These are phyloP conservation scores for Globisporangium nunn DNA, from an alignment of 352 stramenopile genomes.

Conservation along the genomic window DNA sequence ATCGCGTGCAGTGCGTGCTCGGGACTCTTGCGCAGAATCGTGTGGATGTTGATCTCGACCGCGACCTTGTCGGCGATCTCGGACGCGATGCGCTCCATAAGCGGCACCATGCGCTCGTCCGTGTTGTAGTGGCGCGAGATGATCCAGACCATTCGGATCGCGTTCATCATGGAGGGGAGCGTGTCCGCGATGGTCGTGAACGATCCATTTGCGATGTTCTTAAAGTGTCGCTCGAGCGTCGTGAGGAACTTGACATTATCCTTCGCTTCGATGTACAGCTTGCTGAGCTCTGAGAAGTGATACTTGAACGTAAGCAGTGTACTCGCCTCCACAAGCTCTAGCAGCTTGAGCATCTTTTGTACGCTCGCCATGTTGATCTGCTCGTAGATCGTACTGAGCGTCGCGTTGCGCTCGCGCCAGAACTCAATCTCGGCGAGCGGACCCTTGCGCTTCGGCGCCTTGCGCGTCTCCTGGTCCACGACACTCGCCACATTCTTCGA, in stretches of 20 bases:
- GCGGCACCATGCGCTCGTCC: slow-evolving; percentile 93
- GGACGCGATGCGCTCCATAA: slow-evolving; percentile 94
- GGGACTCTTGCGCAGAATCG: slow-evolving; percentile 77
- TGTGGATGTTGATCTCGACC: slow-evolving; percentile 88
- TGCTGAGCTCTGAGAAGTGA: slow-evolving; percentile 92
- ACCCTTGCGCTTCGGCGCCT: slow-evolving; percentile 82
- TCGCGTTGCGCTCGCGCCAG: slow-evolving; percentile 92
- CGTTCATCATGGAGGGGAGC: slow-evolving; percentile 94
- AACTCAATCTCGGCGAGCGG: slow-evolving; percentile 95
- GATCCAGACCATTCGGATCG: slow-evolving; percentile 96
- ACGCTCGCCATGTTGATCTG: slow-evolving; percentile 95
- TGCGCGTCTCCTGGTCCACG: slow-evolving; percentile 87
- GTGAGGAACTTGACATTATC: slow-evolving; percentile 96
- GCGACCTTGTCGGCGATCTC: slow-evolving; percentile 93
- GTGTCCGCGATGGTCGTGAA: slow-evolving; percentile 91
- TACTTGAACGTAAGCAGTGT: slow-evolving; percentile 92
- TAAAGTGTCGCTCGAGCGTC: slow-evolving; percentile 95
- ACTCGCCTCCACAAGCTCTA: slow-evolving; percentile 87
- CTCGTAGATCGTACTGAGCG: slow-evolving; percentile 92
- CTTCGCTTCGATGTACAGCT: slow-evolving; percentile 93
- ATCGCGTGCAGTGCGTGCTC: slow-evolving; percentile 79
- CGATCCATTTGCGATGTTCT: slow-evolving; percentile 89
- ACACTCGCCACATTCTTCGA: slow-evolving; percentile 86
- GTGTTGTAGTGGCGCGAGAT: slow-evolving; percentile 97
- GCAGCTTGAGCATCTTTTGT: slow-evolving; percentile 92